Conservation (phyloP, 768 basidiomycete species). For the Myochromella boudieri region DNA sequence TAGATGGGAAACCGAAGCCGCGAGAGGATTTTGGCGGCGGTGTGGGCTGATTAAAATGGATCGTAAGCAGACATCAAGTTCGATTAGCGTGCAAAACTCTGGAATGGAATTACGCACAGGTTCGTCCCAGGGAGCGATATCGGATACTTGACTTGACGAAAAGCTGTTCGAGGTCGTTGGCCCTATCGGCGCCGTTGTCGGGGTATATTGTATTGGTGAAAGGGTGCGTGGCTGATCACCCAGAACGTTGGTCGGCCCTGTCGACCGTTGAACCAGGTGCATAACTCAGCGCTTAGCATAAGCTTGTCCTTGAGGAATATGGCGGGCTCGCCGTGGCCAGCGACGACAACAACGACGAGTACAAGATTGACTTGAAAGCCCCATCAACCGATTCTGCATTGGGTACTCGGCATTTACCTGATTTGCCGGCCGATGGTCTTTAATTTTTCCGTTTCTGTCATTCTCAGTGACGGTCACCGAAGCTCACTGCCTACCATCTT, state of each 20-base stretch:
- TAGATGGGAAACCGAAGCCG: constrained; percentile 37
- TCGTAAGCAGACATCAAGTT: neutral
- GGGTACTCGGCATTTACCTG: constrained; percentile 1
- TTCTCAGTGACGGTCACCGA: too few relatives aligned
- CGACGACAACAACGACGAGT: constrained; percentile 12
- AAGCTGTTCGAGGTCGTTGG: constrained; percentile 1
- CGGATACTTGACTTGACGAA: constrained; percentile 2
- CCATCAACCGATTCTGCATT: constrained; percentile 6
- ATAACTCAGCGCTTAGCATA: constrained; percentile 8
- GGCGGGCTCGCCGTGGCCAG: constrained; percentile 2
- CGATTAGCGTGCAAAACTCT: neutral
- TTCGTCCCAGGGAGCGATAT: constrained; percentile 18
- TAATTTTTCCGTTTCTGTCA: constrained; percentile 10
- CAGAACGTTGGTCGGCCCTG: constrained; percentile 5
- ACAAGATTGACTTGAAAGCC: constrained; percentile 13
- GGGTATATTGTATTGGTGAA: constrained; percentile 6
- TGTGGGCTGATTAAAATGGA: constrained; percentile 31
- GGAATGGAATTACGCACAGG: constrained; percentile 17
- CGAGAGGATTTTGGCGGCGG: constrained; percentile 42
- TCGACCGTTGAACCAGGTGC: constrained; percentile 14
- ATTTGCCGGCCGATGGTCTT: constrained; percentile 4
- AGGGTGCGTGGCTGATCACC: constrained; percentile 5
- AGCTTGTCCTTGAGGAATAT: neutral
- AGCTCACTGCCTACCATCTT: too few relatives aligned
- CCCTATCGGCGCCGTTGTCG: constrained; percentile 7